Evolutionary conservation across 257 asterid genomes (phyloP), one percentile per base, ranked within the genome.

Genomic region (Solanum peruvianum): DNA sequence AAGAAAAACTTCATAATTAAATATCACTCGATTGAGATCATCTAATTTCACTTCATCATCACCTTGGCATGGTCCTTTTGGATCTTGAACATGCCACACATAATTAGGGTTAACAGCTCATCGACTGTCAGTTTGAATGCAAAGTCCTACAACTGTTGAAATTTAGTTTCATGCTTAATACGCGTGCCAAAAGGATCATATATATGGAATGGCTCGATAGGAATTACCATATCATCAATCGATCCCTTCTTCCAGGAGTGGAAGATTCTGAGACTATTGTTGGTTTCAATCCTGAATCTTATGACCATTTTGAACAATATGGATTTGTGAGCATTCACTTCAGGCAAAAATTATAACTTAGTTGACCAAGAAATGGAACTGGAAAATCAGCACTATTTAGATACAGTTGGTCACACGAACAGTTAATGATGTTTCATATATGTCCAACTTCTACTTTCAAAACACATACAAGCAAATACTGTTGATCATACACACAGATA

Each of bases 111-210:
- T 98, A 94, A 89, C 67, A 93, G 94, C 87, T 97, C 98, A 56
- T 97, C 99, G 42, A 95, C 95, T 3, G 90, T 95, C 99, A 16
- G 99, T 98, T 92, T 97, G 98, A 90, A 95, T 95, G 94, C 99
- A 95, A 87, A 95, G 96, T 85, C 94, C 98, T 7, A 94, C 98
- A 35, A 93, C 90, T 14, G 98, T 98, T 14, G 98, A 98, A 76
- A 97, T 92, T 88, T 96, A 88, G 86, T 95, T 27, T 95, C 99
- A n/a, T 97, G 99, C 91, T 89, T 95, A 78, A 97, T 93, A 71
- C 96, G 92, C 67, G 87, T 90, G 41, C 98, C 99, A 90, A 83
- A 95, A 29, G 98, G 62, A 56, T 56, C n/a, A 56, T 56, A 2
- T 11, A 18, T 18, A 56, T 56, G 62, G n/a, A 0, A 56, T 56